Evolutionary conservation across 1,284 basidiomycete genomes (phyloP).

Genomic region (Exobasidium cylindrosporum): DNA sequence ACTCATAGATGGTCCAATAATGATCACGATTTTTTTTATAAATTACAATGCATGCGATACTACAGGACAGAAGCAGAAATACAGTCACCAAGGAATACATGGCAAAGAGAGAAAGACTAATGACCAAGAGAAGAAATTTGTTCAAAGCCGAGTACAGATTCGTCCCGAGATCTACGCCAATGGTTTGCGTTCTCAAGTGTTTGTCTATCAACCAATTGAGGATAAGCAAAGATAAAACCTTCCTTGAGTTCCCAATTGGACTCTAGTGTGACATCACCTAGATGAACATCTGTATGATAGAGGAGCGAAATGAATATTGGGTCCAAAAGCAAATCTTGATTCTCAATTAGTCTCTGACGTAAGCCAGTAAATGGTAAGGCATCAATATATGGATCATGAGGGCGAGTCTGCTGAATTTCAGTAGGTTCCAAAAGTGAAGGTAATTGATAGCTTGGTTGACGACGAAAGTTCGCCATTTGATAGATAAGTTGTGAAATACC

Average conservation of each 20-base stretch:
- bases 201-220: conserved; percentile 22
- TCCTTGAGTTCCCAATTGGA: conserved; percentile 27
- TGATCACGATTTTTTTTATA: too few relatives aligned
- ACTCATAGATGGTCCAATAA: too few relatives aligned
- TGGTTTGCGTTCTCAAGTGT: conserved; percentile 25
- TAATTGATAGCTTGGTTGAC: conserved; percentile 30
- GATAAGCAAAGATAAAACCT: conserved; percentile 33
- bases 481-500: conserved; percentile 23
- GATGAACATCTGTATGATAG: conserved; percentile 16
- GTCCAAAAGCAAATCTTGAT: conserved; percentile 19
- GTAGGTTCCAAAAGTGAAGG: conserved; percentile 33
- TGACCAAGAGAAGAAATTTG: too few relatives aligned
- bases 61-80: too few relatives aligned
- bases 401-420: conserved; percentile 27
- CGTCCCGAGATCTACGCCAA: conserved; percentile 11
- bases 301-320: conserved; percentile 23
- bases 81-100: too few relatives aligned
- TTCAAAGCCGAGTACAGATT: background rate
- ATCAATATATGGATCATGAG: conserved; percentile 36
- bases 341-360: conserved; percentile 34
- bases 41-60: too few relatives aligned
- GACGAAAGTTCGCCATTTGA: conserved; percentile 26
- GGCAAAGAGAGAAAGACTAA: too few relatives aligned
- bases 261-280: conserved; percentile 25
- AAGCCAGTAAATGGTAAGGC: conserved; percentile 24